phyloP scores from a whole-genome alignment of 805 yeast genomes.

The Citeromyces matritensis region DNA sequence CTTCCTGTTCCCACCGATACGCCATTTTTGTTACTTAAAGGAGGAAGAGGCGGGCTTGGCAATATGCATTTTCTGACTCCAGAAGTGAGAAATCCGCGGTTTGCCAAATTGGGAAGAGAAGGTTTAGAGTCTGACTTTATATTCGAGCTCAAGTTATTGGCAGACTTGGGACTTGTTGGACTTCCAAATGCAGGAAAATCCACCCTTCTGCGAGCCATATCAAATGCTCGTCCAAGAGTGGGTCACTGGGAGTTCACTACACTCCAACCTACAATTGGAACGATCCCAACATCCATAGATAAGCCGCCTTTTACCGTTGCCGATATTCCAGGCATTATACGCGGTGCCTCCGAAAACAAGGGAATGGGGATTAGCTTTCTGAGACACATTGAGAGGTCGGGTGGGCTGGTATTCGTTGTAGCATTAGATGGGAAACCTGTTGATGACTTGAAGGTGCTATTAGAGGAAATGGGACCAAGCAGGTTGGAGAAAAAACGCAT shows the following conservation, averaged over 20 bases:
- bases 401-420: constrained; percentile 78
- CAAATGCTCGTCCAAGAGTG: constrained; percentile 78
- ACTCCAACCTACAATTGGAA: constrained; percentile 82
- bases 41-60: constrained; percentile 93
- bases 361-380: constrained; percentile 93
- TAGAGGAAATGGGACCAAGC: constrained; percentile 56
- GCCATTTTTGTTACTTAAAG: constrained; percentile 60
- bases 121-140: constrained; percentile 55
- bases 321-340: constrained; percentile 91
- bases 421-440: constrained; percentile 54
- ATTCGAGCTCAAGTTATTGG: constrained; percentile 76
- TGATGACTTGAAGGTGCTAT: constrained; percentile 42
- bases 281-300: constrained; percentile 54
- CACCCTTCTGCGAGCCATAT: constrained; percentile 72
- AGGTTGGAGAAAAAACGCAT: constrained; percentile 47
- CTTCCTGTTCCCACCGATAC: constrained; percentile 39
- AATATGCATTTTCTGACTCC: constrained; percentile 88
- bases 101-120: constrained; percentile 66
- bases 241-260: constrained; percentile 98
- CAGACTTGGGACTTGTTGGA: constrained; percentile 90
- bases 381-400: constrained; percentile 84
- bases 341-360: constrained; percentile 71
- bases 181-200: constrained; percentile 96
- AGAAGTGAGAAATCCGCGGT: constrained; percentile 78
- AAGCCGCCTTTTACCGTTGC: constrained; percentile 78